Conservation (phyloP, 306 rosid genomes). For the Quercus ilex region DNA sequence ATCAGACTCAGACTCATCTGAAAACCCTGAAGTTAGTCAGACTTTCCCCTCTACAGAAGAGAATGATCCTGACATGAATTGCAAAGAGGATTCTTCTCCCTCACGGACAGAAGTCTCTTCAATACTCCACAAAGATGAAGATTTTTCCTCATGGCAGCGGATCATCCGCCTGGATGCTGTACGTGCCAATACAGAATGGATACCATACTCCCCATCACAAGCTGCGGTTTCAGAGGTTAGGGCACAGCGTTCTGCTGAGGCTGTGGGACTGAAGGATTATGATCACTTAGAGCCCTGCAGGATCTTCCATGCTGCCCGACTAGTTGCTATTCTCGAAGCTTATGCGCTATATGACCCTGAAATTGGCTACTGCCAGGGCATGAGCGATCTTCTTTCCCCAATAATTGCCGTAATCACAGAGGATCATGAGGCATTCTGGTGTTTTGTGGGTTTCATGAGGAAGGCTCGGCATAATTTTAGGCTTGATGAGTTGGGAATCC, state of each 20-base stretch:
- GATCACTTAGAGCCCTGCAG: constrained; percentile 78
- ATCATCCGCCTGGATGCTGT: constrained; percentile 97
- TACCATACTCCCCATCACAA: constrained; percentile 60
- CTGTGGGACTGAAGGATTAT: constrained; percentile 94
- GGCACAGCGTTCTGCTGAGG: constrained; percentile 75
- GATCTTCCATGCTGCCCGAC: constrained; percentile 86
- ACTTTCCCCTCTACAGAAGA: constrained; percentile 59
- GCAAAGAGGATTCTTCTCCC: constrained; percentile 64
- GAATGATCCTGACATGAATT: constrained; percentile 40
- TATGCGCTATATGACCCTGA: constrained; percentile 93
- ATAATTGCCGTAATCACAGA: constrained; percentile 75
- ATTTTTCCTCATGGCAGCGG: constrained; percentile 91
- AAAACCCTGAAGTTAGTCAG: constrained; percentile 71
- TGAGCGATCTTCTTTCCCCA: constrained; percentile 98
- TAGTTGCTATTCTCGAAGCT: constrained; percentile 97
- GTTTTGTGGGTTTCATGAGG: constrained; percentile 99
- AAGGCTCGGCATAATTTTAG: constrained; percentile 98
- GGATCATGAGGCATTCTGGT: constrained; percentile 99
- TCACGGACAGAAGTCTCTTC: constrained; percentile 37
- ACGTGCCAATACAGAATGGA: constrained; percentile 92
- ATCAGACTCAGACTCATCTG: constrained; percentile 87
- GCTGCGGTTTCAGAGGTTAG: constrained; percentile 58
- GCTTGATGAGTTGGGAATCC: constrained; percentile 96
- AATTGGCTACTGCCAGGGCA: constrained; percentile 99
- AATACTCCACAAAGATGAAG: constrained; percentile 54